A percentile compares a stretch with the other conserved stretches of the same genome.
Evolutionary conservation across 495 filamentous ascomycete species (phyloP).

Genomic region (Articulospora tetracladia): DNA sequence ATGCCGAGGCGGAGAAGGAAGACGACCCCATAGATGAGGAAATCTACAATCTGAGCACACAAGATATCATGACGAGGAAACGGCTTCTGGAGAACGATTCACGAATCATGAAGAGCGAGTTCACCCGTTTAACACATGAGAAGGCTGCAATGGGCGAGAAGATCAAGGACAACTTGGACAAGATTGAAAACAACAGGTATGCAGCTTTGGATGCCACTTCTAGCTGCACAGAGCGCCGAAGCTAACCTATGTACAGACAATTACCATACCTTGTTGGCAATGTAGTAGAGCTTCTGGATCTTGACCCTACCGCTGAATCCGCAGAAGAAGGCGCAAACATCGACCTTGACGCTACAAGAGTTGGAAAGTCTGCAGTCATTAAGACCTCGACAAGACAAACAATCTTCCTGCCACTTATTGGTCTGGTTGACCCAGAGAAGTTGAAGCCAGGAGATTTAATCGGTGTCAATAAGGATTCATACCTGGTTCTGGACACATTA

Average conservation of each 20-base stretch:
- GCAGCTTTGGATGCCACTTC: conserved; percentile 15
- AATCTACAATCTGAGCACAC: conserved; percentile 83
- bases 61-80: conserved; percentile 84
- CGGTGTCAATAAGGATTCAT: conserved; percentile 98
- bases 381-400: conserved; percentile 99
- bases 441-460: conserved; percentile 95
- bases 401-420: conserved; percentile 97
- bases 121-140: conserved; percentile 89
- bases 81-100: conserved; percentile 94
- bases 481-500: conserved; percentile 95
- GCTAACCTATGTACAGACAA: conserved; percentile 56
- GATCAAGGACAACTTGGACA: conserved; percentile 98
- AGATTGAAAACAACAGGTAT: conserved; percentile 98
- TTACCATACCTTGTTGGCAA: conserved; percentile 97
- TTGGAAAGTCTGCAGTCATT: conserved; percentile 98
- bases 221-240: conserved; percentile 14
- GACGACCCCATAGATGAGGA: conserved; percentile 86
- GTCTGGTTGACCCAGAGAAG: conserved; percentile 89
- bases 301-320: conserved; percentile 93
- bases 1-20: conserved; percentile 68
- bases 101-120: conserved; percentile 98
- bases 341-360: conserved; percentile 92
- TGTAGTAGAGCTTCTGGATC: conserved; percentile 93
- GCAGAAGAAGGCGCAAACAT: conserved; percentile 98
- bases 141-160: conserved; percentile 93